These are phyloP conservation scores for Candida krabiensis DNA, from an alignment of 805 yeast species.

Conservation along the genomic window DNA sequence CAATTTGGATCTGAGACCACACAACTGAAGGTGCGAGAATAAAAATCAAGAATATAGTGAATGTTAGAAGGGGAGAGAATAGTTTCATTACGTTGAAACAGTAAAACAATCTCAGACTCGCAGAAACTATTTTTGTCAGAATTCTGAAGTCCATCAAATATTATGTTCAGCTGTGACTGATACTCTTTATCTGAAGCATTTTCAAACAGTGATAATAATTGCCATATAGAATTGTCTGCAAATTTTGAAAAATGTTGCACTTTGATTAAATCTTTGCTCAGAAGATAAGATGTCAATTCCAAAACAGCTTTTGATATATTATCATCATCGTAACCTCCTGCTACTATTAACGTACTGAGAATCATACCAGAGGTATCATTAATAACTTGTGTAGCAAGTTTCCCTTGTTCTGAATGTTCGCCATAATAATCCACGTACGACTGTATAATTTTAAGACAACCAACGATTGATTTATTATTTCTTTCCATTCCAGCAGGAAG, in stretches of 20 bases:
- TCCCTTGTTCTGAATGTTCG: conserved; percentile 9
- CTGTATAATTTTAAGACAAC: conserved; percentile 20
- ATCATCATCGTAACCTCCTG: conserved; percentile 8
- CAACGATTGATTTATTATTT: conserved; percentile 16
- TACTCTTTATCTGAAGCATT: background rate
- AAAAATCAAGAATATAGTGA: conserved; percentile 45
- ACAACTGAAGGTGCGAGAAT: conserved; percentile 51
- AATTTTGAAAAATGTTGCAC: conserved; percentile 8
- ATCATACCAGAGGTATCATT: conserved; percentile 17
- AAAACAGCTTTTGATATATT: conserved; percentile 14
- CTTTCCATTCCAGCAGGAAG: conserved; percentile 1
- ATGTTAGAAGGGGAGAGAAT: conserved; percentile 19
- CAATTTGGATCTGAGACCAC: conserved; percentile 53
- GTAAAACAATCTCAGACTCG: conserved; percentile 11
- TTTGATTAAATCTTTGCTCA: conserved; percentile 3
- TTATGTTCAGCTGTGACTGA: background rate
- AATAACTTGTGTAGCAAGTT: conserved; percentile 15
- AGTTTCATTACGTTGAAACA: conserved; percentile 20
- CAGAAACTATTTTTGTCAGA: conserved; percentile 8
- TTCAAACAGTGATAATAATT: conserved; percentile 7
- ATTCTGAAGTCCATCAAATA: conserved; percentile 22
- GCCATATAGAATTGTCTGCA: conserved; percentile 15
- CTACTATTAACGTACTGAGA: conserved; percentile 12
- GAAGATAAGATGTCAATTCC: background rate
- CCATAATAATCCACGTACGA: conserved; percentile 13